Conservation (phyloP, 163 green algal genomes). For the Botryococcus braunii region DNA sequence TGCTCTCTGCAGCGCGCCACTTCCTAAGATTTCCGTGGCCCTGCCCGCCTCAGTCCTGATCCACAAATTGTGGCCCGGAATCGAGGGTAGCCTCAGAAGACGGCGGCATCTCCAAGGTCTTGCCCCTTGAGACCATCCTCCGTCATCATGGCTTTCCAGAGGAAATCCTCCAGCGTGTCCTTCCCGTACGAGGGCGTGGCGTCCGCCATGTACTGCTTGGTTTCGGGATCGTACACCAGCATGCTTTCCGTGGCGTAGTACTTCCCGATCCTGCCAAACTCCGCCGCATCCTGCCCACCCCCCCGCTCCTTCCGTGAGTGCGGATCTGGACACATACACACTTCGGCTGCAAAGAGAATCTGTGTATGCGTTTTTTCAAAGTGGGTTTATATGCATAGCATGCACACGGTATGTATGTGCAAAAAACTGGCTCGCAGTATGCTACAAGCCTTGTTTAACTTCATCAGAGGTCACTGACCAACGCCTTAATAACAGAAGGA, state of each 20-base stretch:
- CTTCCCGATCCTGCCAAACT: constrained; percentile 93
- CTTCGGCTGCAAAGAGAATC: too few relatives aligned
- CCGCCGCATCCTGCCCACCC: constrained; percentile 70
- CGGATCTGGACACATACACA: too few relatives aligned
- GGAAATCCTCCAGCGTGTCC: constrained; percentile 93
- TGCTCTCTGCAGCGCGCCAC: not conserved
- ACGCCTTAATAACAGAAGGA: too few relatives aligned
- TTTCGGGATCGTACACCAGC: constrained; percentile 78
- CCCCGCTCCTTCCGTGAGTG: too few relatives aligned
- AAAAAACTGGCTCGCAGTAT: too few relatives aligned
- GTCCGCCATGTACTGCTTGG: constrained; percentile 67
- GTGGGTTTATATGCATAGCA: too few relatives aligned
- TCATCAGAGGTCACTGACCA: too few relatives aligned
- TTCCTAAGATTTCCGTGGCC: too few relatives aligned
- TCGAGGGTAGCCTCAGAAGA: constrained; percentile 36
- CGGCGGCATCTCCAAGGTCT: constrained; percentile 50
- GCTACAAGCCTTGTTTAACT: too few relatives aligned
- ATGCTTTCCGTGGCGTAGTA: constrained; percentile 98
- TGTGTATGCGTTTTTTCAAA: too few relatives aligned
- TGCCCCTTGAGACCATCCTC: constrained; percentile 52
- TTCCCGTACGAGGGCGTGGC: constrained; percentile 87
- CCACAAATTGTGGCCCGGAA: not conserved
- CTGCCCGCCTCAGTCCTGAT: too few relatives aligned
- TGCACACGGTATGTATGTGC: too few relatives aligned
- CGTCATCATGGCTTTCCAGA: constrained; percentile 66